phyloP scores from a whole-genome alignment of 23 red algal species.

The Chondrus crispus region DNA sequence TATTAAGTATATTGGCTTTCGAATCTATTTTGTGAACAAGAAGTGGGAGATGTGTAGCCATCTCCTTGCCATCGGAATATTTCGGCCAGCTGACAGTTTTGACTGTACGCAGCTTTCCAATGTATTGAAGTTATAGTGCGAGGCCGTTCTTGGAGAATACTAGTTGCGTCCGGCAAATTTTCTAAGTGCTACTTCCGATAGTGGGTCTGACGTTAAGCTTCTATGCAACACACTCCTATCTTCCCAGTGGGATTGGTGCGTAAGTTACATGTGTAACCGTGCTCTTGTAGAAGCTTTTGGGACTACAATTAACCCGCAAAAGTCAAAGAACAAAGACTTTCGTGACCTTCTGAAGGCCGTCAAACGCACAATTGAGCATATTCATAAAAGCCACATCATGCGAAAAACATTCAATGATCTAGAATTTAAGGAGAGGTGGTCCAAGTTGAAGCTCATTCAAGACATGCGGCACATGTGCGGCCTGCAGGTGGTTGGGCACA shows the following conservation, averaged over 20 bases:
- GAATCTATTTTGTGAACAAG: not conserved
- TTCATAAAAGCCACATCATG: slow-evolving; percentile 1
- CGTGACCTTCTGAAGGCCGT: not conserved
- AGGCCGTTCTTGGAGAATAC: not conserved
- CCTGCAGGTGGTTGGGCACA: not conserved
- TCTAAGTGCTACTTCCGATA: not conserved
- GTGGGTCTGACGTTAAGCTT: not conserved
- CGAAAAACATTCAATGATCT: not conserved
- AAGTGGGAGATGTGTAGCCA: not conserved
- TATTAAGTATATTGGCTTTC: not conserved
- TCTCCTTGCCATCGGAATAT: not conserved
- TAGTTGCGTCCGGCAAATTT: not conserved
- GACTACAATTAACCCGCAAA: not conserved
- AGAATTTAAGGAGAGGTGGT: not conserved
- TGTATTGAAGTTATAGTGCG: not conserved
- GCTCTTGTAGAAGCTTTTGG: not conserved
- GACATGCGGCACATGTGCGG: not conserved
- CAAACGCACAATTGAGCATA: slow-evolving; percentile 19
- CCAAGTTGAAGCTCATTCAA: not conserved
- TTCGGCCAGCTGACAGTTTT: not conserved
- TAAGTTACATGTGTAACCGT: not conserved
- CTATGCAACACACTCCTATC: not conserved
- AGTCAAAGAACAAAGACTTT: not conserved
- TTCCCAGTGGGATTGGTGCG: not conserved
- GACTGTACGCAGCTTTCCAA: not conserved